Conservation (phyloP, 306 rosid genomes). For the Quercus wislizeni region DNA sequence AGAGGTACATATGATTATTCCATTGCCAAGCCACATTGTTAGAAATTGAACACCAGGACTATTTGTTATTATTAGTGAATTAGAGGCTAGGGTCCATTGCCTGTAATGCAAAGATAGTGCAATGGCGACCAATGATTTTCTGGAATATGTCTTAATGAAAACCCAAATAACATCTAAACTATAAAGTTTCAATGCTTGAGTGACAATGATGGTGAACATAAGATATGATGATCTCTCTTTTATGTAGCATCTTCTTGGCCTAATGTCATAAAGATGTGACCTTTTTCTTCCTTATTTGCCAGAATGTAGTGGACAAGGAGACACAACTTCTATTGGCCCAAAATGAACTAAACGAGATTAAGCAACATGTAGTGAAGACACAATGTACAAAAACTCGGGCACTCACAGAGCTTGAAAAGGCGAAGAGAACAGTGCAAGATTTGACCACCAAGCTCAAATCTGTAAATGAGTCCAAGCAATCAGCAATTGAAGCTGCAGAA, state of each 20-base stretch:
- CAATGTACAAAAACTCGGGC: conserved; percentile 47
- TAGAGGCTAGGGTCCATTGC: background rate
- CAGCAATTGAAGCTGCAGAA: conserved; percentile 59
- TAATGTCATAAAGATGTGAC: background rate
- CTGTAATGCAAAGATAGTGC: too few relatives aligned
- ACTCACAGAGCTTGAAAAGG: conserved; percentile 61
- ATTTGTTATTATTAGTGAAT: background rate
- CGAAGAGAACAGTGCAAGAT: conserved; percentile 46
- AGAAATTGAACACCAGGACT: background rate
- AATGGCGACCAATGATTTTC: background rate
- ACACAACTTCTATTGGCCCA: conserved; percentile 66
- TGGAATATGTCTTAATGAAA: background rate
- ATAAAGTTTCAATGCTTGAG: background rate
- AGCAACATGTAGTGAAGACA: conserved; percentile 45
- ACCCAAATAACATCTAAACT: background rate
- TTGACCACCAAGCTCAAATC: conserved; percentile 47
- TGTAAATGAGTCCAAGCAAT: conserved; percentile 52
- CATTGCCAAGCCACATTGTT: background rate
- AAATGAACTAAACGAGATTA: conserved; percentile 52
- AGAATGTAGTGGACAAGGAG: conserved; percentile 73
- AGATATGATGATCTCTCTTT: background rate
- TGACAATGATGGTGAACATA: background rate
- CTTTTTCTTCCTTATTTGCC: conserved; percentile 7
- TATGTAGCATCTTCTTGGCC: background rate
- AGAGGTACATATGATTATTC: conserved; percentile 40